Percentiles rank a stretch among this genome's conserved stretches.
phyloP scores from a whole-genome alignment of 306 rosid genomes.

The Acacia melanoxylon region DNA sequence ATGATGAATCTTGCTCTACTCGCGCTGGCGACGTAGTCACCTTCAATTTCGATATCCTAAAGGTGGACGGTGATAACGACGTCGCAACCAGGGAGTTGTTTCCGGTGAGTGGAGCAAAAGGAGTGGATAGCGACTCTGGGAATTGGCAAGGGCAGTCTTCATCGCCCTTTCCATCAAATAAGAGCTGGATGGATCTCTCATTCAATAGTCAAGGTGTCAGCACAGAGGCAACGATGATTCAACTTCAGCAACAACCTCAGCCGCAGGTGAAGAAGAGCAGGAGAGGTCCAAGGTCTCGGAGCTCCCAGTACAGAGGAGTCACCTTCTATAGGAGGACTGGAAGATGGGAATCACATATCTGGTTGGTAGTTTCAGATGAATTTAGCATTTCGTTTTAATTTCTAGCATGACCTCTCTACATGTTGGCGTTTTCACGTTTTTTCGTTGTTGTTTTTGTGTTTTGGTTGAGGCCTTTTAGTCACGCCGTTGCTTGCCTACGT shows the following conservation, averaged over 20 bases:
- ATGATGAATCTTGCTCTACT: slow-evolving; percentile 82
- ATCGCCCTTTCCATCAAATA: slow-evolving; percentile 46
- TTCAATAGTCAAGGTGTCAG: slow-evolving; percentile 43
- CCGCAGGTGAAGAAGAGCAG: slow-evolving; percentile 76
- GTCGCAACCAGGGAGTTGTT: slow-evolving; percentile 72
- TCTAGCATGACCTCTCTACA: not conserved
- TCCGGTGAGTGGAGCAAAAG: slow-evolving; percentile 43
- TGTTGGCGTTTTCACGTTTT: not conserved
- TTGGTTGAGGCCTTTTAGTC: not conserved
- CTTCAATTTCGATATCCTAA: slow-evolving; percentile 73
- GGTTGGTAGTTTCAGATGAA: slow-evolving; percentile 57
- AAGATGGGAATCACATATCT: slow-evolving; percentile 99
- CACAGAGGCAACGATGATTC: slow-evolving; percentile 46
- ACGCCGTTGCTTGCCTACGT: not conserved
- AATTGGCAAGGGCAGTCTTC: slow-evolving; percentile 55
- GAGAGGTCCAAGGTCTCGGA: slow-evolving; percentile 98
- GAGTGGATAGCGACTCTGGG: slow-evolving; percentile 37
- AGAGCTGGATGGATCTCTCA: slow-evolving; percentile 63
- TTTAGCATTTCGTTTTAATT: not conserved
- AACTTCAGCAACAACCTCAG: slow-evolving; percentile 38
- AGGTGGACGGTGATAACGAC: slow-evolving; percentile 48
- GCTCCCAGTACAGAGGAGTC: slow-evolving; percentile 97
- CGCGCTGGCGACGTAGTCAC: slow-evolving; percentile 71
- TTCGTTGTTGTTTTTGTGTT: not conserved
- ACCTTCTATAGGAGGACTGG: slow-evolving; percentile 97